Conservation (phyloP, 2,329 filamentous ascomycete species). For the Epichloe hybrida region DNA sequence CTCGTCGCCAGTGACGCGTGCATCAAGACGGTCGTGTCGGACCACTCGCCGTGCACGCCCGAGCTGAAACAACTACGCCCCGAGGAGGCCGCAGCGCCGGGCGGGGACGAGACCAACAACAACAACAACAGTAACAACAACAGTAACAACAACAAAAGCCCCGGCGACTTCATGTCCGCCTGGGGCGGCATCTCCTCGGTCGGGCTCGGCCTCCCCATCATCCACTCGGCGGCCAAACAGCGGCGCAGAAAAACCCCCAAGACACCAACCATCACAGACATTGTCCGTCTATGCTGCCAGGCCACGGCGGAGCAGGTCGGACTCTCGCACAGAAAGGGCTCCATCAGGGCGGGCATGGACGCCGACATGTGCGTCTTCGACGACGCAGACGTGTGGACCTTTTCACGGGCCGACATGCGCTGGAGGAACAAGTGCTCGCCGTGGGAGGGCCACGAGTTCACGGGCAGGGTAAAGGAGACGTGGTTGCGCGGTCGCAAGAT, state of each 20-base stretch:
- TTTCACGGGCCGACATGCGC: constrained; percentile 67
- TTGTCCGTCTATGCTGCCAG: constrained; percentile 72
- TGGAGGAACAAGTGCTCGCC: constrained; percentile 90
- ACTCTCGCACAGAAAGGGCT: constrained; percentile 65
- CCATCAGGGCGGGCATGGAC: constrained; percentile 64
- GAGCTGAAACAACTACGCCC: constrained; percentile 75
- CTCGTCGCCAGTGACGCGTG: constrained; percentile 58
- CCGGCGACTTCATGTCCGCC: constrained; percentile 83
- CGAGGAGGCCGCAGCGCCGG: constrained; percentile 10
- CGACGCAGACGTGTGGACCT: constrained; percentile 63
- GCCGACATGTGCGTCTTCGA: constrained; percentile 88
- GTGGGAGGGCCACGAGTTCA: constrained; percentile 70
- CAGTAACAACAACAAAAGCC: too few species aligned
- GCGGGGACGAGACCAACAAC: neutral
- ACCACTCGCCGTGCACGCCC: constrained; percentile 93
- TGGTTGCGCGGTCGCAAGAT: constrained; percentile 68
- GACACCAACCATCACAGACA: constrained; percentile 51
- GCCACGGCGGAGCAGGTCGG: constrained; percentile 87
- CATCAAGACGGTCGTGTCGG: constrained; percentile 83
- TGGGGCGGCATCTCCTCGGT: constrained; percentile 97
- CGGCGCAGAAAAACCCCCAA: constrained; percentile 38
- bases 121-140: neutral
- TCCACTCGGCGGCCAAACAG: constrained; percentile 66
- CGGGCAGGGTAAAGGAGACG: constrained; percentile 69
- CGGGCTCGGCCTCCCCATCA: constrained; percentile 79